These are phyloP conservation scores for Eutrema yunnanense DNA, from an alignment of 345 rosid genomes.

Conservation along the genomic window DNA sequence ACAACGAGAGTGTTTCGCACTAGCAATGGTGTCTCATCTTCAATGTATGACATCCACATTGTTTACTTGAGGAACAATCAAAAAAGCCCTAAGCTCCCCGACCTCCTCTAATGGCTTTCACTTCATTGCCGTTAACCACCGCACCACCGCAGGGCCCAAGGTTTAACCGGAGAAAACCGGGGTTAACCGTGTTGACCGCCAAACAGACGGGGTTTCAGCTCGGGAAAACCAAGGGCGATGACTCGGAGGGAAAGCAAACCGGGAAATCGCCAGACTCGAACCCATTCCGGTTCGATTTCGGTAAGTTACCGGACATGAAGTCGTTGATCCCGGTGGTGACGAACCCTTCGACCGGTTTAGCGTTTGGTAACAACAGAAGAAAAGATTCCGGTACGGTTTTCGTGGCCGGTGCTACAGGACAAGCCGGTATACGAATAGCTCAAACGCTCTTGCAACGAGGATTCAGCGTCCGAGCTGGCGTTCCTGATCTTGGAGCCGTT, in stretches of 20 bases:
- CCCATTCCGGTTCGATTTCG: constrained; percentile 60
- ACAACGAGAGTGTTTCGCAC: constrained; percentile 14
- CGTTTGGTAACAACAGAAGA: constrained; percentile 50
- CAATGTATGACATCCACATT: constrained; percentile 6
- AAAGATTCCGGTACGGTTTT: constrained; percentile 83
- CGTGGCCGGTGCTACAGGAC: constrained; percentile 94
- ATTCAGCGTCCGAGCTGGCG: constrained; percentile 86
- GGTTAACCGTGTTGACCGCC: constrained; percentile 55
- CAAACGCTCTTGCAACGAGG: constrained; percentile 71
- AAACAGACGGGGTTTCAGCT: constrained; percentile 50
- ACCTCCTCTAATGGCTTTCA: constrained; percentile 64
- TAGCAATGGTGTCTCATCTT: constrained; percentile 25
- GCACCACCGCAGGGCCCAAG: constrained; percentile 39
- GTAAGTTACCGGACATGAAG: constrained; percentile 52
- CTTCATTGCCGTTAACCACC: constrained; percentile 53
- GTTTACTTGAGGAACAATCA: constrained; percentile 25
- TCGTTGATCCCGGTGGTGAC: constrained; percentile 53
- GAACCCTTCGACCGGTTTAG: constrained; percentile 47
- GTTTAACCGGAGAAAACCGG: constrained; percentile 32
- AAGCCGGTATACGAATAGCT: constrained; percentile 78
- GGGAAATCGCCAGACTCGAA: constrained; percentile 35
- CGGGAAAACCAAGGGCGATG: constrained; percentile 41
- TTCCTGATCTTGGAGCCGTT: constrained; percentile 72
- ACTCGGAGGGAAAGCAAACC: constrained; percentile 29
- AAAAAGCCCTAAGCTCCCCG: not conserved